Evolutionary conservation across 148 eudicot genomes (phyloP), one percentile per base, ranked within the genome.

Genomic region (Camellia sinensis): DNA sequence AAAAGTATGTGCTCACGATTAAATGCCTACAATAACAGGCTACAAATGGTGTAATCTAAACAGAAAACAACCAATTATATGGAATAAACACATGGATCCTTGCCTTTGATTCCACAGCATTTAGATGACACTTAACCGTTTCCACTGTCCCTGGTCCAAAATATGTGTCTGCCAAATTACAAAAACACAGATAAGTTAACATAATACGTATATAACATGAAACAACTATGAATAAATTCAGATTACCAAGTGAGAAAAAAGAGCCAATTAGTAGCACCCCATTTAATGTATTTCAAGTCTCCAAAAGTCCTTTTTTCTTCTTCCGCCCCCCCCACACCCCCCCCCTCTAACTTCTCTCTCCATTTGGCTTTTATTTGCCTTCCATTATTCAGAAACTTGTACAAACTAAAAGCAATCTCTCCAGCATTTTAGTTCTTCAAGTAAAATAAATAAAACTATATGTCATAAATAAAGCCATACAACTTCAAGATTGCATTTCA

Each of bases 131-230:
- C 83, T 86, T 90, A 21, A 95, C 78, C 44, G 80, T 91, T 15
- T 87, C 79, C 54, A 95, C 93, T 2, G 99, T 95, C 50, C 99
- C 98, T 1, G 73, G 85, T 17, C 99, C 98, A 87, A 95, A 95
- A 84, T 74, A 93, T 12, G 93, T 95, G 87, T 91, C 99, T 95
- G 90, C 85, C 76, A 70, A 50, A 84, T 12, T 29, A 71, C 65
- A 52, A 50, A 76, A 68, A 63, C 14, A 29, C 7, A 46, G 65
- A 65, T 41, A 56, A 10, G 7, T 40, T 1, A 73, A 56, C 37
- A 71, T 19, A 65, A 64, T 18, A 18, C 15, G 59, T 60, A 21
- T 77, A 67, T 45, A 72, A 11, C 17, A 46, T 18, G 19, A 65
- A 45, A 61, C n/a, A 67, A 29, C n/a, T 12, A 71, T 40, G 10